Conservation (phyloP, 257 asterid species). For the Fraxinus quadrangulata region DNA sequence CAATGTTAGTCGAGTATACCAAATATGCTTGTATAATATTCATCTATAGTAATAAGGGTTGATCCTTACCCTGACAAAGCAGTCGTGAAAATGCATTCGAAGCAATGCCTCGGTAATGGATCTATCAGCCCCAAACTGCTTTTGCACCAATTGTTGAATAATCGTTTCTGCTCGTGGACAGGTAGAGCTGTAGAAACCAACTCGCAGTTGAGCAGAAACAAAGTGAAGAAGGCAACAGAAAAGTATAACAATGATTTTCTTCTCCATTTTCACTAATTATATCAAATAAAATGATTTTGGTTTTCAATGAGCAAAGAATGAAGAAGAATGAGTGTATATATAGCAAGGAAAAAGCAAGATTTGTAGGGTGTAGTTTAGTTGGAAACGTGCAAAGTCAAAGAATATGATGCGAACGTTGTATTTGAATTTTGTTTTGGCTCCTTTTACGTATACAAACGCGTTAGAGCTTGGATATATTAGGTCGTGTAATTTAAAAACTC, state of each 20-base stretch:
- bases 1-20: too few relatives aligned
- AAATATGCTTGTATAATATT: too few relatives aligned
- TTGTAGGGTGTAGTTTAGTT: constrained; percentile 27
- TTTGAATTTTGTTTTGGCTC: not conserved
- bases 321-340: constrained; percentile 11
- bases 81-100: constrained; percentile 84
- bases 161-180: constrained; percentile 63
- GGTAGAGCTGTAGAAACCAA: constrained; percentile 53
- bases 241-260: constrained; percentile 2
- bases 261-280: not conserved
- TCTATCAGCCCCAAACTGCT: constrained; percentile 45
- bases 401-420: not conserved
- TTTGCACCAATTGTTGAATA: constrained; percentile 48
- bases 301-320: not conserved
- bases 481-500: too few relatives aligned
- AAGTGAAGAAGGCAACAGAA: constrained; percentile 34
- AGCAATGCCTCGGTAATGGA: constrained; percentile 76
- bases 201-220: constrained; percentile 52
- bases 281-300: not conserved
- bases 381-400: constrained; percentile 42
- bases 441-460: constrained; percentile 16
- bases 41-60: not conserved
- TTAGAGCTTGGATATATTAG: too few relatives aligned
- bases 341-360: not conserved
- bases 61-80: constrained; percentile 61